A percentile compares a stretch with the other conserved stretches of the same genome.
Evolutionary conservation across 306 rosid species (phyloP).

Genomic region (Lablab purpureus): DNA sequence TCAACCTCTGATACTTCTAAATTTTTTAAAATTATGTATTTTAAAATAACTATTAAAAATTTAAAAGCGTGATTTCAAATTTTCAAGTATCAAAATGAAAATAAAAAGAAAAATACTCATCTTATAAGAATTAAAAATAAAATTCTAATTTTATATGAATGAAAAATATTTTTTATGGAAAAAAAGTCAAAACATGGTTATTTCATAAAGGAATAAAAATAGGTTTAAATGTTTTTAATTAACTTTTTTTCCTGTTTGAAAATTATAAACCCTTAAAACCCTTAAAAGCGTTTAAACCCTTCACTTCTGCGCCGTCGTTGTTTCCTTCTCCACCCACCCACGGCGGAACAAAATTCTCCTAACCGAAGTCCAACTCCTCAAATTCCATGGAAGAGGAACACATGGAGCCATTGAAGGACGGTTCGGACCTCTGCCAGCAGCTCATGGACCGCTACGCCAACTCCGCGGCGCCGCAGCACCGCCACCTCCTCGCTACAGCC

Average conservation of each 20-base stretch:
- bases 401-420: slow-evolving; percentile 52
- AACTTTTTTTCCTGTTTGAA: neutral
- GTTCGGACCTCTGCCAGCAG: slow-evolving; percentile 78
- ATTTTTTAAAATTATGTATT: too few species aligned
- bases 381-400: slow-evolving; percentile 64
- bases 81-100: too few species aligned
- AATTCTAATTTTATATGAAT: too few species aligned
- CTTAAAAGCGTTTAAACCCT: slow-evolving; percentile 34
- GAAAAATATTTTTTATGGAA: too few species aligned
- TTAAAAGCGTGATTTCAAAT: too few species aligned
- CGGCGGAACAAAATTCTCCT: slow-evolving; percentile 16
- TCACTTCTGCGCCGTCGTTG: neutral
- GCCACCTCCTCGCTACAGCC: slow-evolving; percentile 87
- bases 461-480: slow-evolving; percentile 86
- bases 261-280: neutral
- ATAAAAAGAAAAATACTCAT: too few species aligned
- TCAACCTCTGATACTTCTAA: too few species aligned
- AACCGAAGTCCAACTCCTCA: neutral
- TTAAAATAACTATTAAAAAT: too few species aligned
- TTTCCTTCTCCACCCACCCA: neutral
- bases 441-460: slow-evolving; percentile 91
- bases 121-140: too few species aligned
- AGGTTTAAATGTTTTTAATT: too few species aligned
- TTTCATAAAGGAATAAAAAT: too few species aligned
- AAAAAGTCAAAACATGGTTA: too few species aligned